phyloP scores from a whole-genome alignment of 2,329 filamentous ascomycete species.

The Botryotinia convoluta region DNA sequence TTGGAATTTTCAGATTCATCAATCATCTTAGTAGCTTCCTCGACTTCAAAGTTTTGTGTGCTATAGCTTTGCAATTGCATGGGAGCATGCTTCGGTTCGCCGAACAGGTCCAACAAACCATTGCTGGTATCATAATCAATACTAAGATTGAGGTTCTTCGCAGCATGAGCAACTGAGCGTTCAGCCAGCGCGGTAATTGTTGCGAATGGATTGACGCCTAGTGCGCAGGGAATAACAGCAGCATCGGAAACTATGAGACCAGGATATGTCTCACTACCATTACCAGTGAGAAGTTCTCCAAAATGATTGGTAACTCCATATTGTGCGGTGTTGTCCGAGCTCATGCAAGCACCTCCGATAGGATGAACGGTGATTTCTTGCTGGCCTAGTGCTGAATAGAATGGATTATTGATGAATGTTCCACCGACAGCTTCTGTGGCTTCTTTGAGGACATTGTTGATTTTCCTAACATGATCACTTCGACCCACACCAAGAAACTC shows the following conservation, averaged over 20 bases:
- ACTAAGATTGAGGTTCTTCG: conserved; percentile 41
- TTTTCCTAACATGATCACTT: conserved; percentile 51
- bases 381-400: conserved; percentile 53
- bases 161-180: conserved; percentile 55
- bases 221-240: conserved; percentile 58
- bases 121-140: conserved; percentile 48
- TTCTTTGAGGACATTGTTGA: conserved; percentile 52
- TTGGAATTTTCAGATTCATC: conserved; percentile 34
- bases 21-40: conserved; percentile 44
- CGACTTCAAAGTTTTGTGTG: conserved; percentile 38
- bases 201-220: conserved; percentile 65
- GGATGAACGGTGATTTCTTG: conserved; percentile 65
- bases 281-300: conserved; percentile 58
- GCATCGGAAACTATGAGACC: conserved; percentile 63
- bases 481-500: conserved; percentile 59
- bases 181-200: conserved; percentile 69
- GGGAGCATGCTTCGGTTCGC: conserved; percentile 42
- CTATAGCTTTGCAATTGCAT: conserved; percentile 20
- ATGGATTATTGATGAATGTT: conserved; percentile 58
- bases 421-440: conserved; percentile 59
- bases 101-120: conserved; percentile 53
- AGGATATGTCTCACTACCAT: conserved; percentile 49
- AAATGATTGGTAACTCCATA: conserved; percentile 60
- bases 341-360: conserved; percentile 64
- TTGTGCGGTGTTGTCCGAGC: conserved; percentile 53